Evolutionary conservation across 2,329 filamentous ascomycete genomes (phyloP).

Genomic region (Curvularia verruculosa): DNA sequence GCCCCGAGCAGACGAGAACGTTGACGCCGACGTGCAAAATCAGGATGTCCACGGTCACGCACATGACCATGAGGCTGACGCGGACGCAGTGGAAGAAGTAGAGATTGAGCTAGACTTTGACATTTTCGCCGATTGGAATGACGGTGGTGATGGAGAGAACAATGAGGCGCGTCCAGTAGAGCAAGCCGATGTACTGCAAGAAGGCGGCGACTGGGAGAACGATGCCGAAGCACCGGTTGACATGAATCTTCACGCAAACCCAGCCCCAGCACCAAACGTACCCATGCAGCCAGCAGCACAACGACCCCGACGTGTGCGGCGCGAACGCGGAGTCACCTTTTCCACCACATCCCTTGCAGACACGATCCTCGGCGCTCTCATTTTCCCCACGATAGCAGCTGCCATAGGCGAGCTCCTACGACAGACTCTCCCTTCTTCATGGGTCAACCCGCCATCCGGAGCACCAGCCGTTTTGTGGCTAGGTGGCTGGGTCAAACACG

Average conservation of each 20-base stretch:
- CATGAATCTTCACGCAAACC: conserved; percentile 23
- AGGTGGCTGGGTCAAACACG: conserved; percentile 25
- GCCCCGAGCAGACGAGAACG: conserved; percentile 55
- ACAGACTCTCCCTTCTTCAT: conserved; percentile 68
- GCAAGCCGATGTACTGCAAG: conserved; percentile 15
- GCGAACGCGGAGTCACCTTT: conserved; percentile 58
- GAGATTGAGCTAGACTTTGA: conserved; percentile 50
- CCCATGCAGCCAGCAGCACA: conserved; percentile 28
- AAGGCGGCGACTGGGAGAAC: conserved; percentile 23
- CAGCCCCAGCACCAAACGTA: conserved; percentile 40
- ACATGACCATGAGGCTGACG: conserved; percentile 47
- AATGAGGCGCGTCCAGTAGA: conserved; percentile 48
- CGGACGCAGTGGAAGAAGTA: conserved; percentile 57
- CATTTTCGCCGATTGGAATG: conserved; percentile 55
- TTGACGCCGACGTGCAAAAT: conserved; percentile 20
- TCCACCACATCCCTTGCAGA: conserved; percentile 63
- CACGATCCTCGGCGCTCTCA: conserved; percentile 69
- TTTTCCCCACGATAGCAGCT: conserved; percentile 82
- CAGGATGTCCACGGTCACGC: conserved; percentile 29
- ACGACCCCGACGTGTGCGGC: conserved; percentile 41
- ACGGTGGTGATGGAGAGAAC: conserved; percentile 38
- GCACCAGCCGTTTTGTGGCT: conserved; percentile 26
- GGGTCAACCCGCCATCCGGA: conserved; percentile 59
- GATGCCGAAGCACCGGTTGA: conserved; percentile 16
- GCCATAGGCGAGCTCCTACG: conserved; percentile 78